Evolutionary conservation across 2,329 filamentous ascomycete genomes (phyloP), one percentile per base, ranked within the genome.

Genomic region (Beauveria asiatica): DNA sequence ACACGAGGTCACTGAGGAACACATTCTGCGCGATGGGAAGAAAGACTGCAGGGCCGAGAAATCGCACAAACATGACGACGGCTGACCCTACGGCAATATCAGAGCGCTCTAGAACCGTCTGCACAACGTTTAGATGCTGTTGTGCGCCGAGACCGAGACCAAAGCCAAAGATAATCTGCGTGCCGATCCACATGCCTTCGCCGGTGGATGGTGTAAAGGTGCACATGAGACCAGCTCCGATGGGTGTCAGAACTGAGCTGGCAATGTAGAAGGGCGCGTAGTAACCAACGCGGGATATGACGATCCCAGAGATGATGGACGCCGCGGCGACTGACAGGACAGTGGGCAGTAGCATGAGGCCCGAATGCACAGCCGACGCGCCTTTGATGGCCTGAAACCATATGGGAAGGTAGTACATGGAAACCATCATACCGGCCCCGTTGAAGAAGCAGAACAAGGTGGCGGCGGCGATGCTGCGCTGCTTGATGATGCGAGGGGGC

Each of bases 11-110:
- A 60, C 78, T 78, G 39, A 72, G 73, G 62, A 81, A 80, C 7
- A 81, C 71, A 53, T 74, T 75, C 61, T 81, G 73, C 0, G 70
- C 79, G 19, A 79, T 70, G 2, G 75, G 74, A 21, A 81, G 72
- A 60, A 80, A 81, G 0, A 81, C 60, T 6, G 72, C 67, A 8
- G 71, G 70, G 27, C 72, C 72, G 0, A 75, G 63, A 0, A 69
- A 71, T 58, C 74, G 72, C 25, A 62, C 33, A 33, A 77, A 78
- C 42, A 77, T 72, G 5, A 75, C 69, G 8, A 66, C 64, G 2
- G 76, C 74, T 3, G 74, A 75, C 3, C 72, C 75, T 9, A 70
- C 71, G 1, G 76, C 73, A 57, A 78, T 71, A 51, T 78, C 76
- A 5, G 70, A 69, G 33, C 69, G 62, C n/a, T 64, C 66, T 25